Percentiles rank a stretch among this genome's conserved stretches.
phyloP scores from a whole-genome alignment of 257 asterid species.

The Solanum bulbocastanum region DNA sequence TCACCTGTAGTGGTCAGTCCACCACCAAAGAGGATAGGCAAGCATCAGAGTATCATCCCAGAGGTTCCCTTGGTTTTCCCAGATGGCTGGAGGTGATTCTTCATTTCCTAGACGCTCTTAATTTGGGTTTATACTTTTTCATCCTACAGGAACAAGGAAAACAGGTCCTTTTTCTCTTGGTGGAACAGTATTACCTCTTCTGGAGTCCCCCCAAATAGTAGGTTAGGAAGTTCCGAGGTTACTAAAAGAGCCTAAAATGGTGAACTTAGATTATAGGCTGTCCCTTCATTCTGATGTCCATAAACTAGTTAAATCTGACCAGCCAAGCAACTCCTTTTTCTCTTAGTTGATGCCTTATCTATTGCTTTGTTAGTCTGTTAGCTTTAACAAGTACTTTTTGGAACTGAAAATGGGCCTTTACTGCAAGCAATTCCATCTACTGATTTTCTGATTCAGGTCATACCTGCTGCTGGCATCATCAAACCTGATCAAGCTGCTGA shows the following conservation, averaged over 20 bases:
- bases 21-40: conserved; percentile 38
- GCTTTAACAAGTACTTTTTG: background rate
- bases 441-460: conserved; percentile 36
- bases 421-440: background rate
- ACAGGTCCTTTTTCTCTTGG: background rate
- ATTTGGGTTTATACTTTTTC: background rate
- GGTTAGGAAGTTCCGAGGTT: background rate
- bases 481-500: conserved; percentile 54
- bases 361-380: background rate
- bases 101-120: background rate
- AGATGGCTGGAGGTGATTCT: conserved; percentile 84
- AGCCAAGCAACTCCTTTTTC: background rate
- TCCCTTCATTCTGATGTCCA: background rate
- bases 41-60: conserved; percentile 41
- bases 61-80: conserved; percentile 80
- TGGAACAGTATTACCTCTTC: background rate
- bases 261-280: background rate
- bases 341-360: background rate
- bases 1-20: conserved; percentile 68
- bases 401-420: background rate
- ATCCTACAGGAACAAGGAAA: background rate
- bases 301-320: background rate
- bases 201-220: background rate
- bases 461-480: conserved; percentile 59
- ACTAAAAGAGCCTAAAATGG: background rate